Evolutionary conservation across 306 rosid genomes (phyloP), one percentile per base, ranked within the genome.

Genomic region (Rosa persica): DNA sequence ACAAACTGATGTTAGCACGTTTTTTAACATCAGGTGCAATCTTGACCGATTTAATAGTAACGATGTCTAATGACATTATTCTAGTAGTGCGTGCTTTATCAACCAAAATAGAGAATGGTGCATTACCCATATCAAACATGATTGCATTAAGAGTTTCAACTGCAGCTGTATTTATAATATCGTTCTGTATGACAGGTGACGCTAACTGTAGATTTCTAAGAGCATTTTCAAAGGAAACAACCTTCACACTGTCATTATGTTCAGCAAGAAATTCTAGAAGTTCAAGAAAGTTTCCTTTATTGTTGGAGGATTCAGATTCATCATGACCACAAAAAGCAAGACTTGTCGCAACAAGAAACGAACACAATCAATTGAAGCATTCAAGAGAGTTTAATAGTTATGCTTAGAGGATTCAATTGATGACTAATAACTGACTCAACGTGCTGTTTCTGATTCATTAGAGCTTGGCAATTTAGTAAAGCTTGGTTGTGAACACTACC

Each of bases 261-360:
- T 30, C 34, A 30, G 34, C 34, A 30, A 30, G 3, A 30, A 30
- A 30, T 30, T 30, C 34, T 30, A 30, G 34, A 30, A 30, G 34
- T 4, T 49, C 42, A 13, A 76, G 5, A 62, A 76, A 76, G 27
- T 47, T 76, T 44, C 3, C 34, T 46, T 2, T 52, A 38, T 20
- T 76, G 6, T 61, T 76, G 1, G 80, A 76, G 20, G 11, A 22
- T 42, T 66, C 46, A 25, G 17, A 4, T 47, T 76, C 64, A 67
- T 76, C 80, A 36, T 76, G 73, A 47, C 66, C 65, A 34, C 17
- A 40, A 19, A 76, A 66, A 19, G 46, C 19, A 42, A 69, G 46
- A 12, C 68, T 78, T 52, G 69, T 23, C 54, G 2, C 12, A 72
- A 72, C 8, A 69, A 27, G 57, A 67, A 51, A 6, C 25, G 4